Percentiles rank a stretch among this genome's conserved stretches.
These are phyloP conservation scores for Trichoderma pleuroti DNA, from an alignment of 2,329 filamentous ascomycete genomes.

Conservation along the genomic window DNA sequence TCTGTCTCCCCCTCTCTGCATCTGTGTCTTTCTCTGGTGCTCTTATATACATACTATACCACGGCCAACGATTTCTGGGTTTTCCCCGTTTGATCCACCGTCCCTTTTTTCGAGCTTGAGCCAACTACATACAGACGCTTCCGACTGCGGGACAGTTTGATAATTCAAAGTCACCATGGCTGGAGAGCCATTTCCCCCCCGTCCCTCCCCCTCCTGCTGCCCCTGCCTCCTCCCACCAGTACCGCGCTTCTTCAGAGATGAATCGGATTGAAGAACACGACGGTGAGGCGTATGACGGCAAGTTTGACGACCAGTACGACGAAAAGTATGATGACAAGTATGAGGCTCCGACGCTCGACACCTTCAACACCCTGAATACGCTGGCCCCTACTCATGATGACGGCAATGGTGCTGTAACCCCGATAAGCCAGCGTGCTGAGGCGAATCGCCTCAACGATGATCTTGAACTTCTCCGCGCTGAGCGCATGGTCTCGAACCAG, in stretches of 20 bases:
- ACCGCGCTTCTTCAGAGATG: conserved; percentile 1
- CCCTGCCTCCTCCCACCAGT: background rate
- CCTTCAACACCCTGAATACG: conserved; percentile 31
- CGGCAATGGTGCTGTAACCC: conserved; percentile 23
- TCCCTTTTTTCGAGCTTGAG: background rate
- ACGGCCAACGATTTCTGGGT: background rate
- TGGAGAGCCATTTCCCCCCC: conserved; percentile 3
- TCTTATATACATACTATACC: conserved; percentile 8
- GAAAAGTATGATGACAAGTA: conserved; percentile 15
- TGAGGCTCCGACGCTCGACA: conserved; percentile 29
- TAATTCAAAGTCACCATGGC: background rate
- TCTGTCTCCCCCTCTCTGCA: background rate
- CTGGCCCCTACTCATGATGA: conserved; percentile 26
- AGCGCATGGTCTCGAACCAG: conserved; percentile 44
- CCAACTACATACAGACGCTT: background rate
- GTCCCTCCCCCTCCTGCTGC: background rate
- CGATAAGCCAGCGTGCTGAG: conserved; percentile 32
- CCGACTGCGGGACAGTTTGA: background rate
- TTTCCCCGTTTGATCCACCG: conserved; percentile 1
- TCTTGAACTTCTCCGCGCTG: conserved; percentile 47
- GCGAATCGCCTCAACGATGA: conserved; percentile 45
- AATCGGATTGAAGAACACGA: background rate
- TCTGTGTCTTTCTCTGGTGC: background rate
- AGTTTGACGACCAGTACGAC: background rate
- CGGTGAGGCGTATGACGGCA: conserved; percentile 1